Conservation (phyloP, 2,329 filamentous ascomycete genomes). For the Ceratocystis colombiana region DNA sequence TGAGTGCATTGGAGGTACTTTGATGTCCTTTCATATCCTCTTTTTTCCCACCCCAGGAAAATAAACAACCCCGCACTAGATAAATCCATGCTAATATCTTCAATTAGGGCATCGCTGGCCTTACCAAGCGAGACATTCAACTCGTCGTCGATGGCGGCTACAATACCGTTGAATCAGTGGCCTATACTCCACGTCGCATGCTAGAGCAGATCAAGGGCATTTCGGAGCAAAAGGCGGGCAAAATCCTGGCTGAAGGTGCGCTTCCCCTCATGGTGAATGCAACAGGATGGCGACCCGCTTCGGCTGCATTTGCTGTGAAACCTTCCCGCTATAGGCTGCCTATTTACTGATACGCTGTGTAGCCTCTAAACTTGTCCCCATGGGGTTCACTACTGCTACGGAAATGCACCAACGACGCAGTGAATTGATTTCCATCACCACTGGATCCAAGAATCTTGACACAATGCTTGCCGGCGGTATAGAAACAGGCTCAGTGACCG, state of each 20-base stretch:
- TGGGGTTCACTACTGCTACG: conserved; percentile 97
- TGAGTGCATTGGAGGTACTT: conserved; percentile 70
- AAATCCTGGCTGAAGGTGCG: conserved; percentile 78
- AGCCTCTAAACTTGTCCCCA: conserved; percentile 93
- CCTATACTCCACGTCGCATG: conserved; percentile 74
- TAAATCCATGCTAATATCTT: conserved; percentile 9
- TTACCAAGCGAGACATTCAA: conserved; percentile 94
- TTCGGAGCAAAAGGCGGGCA: conserved; percentile 89
- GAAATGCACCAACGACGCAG: conserved; percentile 97
- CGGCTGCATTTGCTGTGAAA: not conserved
- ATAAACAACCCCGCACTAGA: not conserved
- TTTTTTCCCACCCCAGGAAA: not conserved
- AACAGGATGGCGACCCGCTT: not conserved
- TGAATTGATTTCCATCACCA: conserved; percentile 95
- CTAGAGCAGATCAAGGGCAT: conserved; percentile 97
- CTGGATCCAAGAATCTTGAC: conserved; percentile 93
- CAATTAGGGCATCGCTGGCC: conserved; percentile 65
- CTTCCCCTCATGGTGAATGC: conserved; percentile 25
- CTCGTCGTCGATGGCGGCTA: conserved; percentile 83
- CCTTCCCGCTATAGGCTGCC: not conserved
- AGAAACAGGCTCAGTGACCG: conserved; percentile 94
- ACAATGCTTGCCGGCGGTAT: conserved; percentile 88
- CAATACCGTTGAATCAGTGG: conserved; percentile 91
- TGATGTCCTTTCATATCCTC: conserved; percentile 28
- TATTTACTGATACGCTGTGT: conserved; percentile 23